Evolutionary conservation across 2,329 filamentous ascomycete species (phyloP).

Genomic region (Monosporascus sp.): DNA sequence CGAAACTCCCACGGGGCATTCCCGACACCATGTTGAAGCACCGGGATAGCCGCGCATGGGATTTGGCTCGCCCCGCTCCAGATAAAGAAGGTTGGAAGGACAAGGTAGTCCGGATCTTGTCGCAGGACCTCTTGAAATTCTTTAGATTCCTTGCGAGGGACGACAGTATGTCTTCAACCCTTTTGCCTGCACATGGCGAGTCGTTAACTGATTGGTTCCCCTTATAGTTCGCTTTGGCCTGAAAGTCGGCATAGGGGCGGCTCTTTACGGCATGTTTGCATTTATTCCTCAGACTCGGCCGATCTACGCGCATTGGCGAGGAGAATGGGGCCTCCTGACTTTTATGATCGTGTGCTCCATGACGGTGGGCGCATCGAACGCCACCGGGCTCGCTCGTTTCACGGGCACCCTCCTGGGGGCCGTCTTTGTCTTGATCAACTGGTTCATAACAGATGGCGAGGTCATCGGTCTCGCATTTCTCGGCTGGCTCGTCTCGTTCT

Average conservation of each 20-base stretch:
- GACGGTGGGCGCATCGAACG: conserved; percentile 95
- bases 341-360: conserved; percentile 99
- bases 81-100: conserved; percentile 30
- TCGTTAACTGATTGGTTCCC: conserved; percentile 15
- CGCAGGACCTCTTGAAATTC: conserved; percentile 40
- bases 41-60: conserved; percentile 53
- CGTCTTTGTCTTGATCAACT: conserved; percentile 67
- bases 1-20: conserved; percentile 52
- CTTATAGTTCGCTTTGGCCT: conserved; percentile 65
- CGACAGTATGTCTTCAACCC: conserved; percentile 37
- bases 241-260: conserved; percentile 88
- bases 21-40: conserved; percentile 47
- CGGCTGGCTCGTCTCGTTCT: conserved; percentile 75
- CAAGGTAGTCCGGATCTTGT: conserved; percentile 35
- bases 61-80: conserved; percentile 40
- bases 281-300: conserved; percentile 76
- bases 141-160: conserved; percentile 48
- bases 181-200: background rate
- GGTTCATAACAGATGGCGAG: conserved; percentile 72
- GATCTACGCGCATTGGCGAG: conserved; percentile 81
- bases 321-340: conserved; percentile 92
- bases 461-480: conserved; percentile 71
- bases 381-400: conserved; percentile 82
- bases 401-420: conserved; percentile 82
- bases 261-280: conserved; percentile 82